Evolutionary conservation across 2,329 filamentous ascomycete species (phyloP).

Genomic region (Colletotrichum truncatum): DNA sequence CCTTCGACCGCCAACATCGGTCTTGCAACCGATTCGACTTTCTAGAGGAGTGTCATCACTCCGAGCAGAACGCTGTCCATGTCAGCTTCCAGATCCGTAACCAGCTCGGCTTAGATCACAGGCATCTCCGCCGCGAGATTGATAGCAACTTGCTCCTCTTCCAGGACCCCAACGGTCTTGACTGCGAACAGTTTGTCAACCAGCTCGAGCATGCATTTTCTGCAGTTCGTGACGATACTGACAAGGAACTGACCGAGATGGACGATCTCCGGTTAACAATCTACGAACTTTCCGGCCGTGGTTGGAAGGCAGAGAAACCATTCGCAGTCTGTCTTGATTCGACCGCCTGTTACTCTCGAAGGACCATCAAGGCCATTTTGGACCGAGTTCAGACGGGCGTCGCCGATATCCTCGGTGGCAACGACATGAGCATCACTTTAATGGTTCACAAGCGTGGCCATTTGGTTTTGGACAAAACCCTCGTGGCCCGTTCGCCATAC

Average conservation of each 20-base stretch:
- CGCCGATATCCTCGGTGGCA: conserved; percentile 55
- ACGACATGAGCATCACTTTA: conserved; percentile 56
- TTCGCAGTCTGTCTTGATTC: conserved; percentile 54
- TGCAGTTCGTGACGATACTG: conserved; percentile 49
- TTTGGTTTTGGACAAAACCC: conserved; percentile 58
- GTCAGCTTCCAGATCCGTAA: conserved; percentile 57
- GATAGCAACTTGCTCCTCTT: conserved; percentile 56
- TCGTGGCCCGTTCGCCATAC: conserved; percentile 44
- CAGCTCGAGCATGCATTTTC: conserved; percentile 47
- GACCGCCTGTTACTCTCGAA: conserved; percentile 50
- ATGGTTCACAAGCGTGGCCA: conserved; percentile 62
- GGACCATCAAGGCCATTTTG: conserved; percentile 57
- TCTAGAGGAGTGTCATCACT: conserved; percentile 47
- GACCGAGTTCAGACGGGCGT: conserved; percentile 62
- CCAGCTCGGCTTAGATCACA: conserved; percentile 58
- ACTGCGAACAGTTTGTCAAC: conserved; percentile 55
- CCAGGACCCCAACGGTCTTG: conserved; percentile 48
- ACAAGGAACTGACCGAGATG: conserved; percentile 49
- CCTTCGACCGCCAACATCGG: conserved; percentile 50
- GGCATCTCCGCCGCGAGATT: conserved; percentile 53
- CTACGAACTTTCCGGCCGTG: conserved; percentile 53
- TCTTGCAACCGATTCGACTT: conserved; percentile 46
- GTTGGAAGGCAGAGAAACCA: conserved; percentile 57
- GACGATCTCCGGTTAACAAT: conserved; percentile 60
- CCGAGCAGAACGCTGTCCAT: conserved; percentile 54